Percentiles rank a stretch among this genome's conserved stretches.
Evolutionary conservation across 805 yeast species (phyloP).

Genomic region (Myxozyma neotropica): DNA sequence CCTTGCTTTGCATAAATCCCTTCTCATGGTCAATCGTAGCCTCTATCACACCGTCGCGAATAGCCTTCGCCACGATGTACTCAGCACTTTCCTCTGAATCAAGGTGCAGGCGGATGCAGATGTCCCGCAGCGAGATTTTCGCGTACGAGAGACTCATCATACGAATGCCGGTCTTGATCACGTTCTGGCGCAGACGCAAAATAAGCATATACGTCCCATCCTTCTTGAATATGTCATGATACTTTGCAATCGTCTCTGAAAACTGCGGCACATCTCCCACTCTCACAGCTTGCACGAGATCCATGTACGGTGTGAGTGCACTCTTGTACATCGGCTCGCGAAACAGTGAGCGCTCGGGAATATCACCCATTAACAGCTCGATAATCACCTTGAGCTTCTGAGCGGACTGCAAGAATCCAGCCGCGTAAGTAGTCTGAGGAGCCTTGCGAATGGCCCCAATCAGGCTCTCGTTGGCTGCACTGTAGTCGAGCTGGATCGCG

Average conservation of each 20-base stretch:
- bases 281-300: slow-evolving; percentile 87
- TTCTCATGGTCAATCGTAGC: slow-evolving; percentile 88
- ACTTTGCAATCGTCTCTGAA: slow-evolving; percentile 65
- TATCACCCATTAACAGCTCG: slow-evolving; percentile 93
- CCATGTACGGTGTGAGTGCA: slow-evolving; percentile 77
- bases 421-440: slow-evolving; percentile 82
- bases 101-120: slow-evolving; percentile 85
- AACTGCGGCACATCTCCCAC: slow-evolving; percentile 85
- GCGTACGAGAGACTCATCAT: slow-evolving; percentile 89
- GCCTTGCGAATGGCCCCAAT: slow-evolving; percentile 96
- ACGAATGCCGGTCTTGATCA: slow-evolving; percentile 95
- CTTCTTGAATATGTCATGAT: slow-evolving; percentile 61
- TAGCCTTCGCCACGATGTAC: slow-evolving; percentile 94
- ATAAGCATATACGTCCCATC: slow-evolving; percentile 87
- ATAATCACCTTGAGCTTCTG: slow-evolving; percentile 84
- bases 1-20: slow-evolving; percentile 90
- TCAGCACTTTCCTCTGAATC: slow-evolving; percentile 96
- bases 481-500: slow-evolving; percentile 90
- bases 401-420: slow-evolving; percentile 87
- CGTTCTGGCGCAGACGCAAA: slow-evolving; percentile 89
- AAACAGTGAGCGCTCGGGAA: slow-evolving; percentile 86
- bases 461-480: slow-evolving; percentile 84
- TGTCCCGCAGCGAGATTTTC: slow-evolving; percentile 86
- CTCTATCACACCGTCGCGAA: slow-evolving; percentile 95
- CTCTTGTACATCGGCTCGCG: slow-evolving; percentile 61